phyloP scores from a whole-genome alignment of 2,329 filamentous ascomycete species.

The Chaetomium globosum region DNA sequence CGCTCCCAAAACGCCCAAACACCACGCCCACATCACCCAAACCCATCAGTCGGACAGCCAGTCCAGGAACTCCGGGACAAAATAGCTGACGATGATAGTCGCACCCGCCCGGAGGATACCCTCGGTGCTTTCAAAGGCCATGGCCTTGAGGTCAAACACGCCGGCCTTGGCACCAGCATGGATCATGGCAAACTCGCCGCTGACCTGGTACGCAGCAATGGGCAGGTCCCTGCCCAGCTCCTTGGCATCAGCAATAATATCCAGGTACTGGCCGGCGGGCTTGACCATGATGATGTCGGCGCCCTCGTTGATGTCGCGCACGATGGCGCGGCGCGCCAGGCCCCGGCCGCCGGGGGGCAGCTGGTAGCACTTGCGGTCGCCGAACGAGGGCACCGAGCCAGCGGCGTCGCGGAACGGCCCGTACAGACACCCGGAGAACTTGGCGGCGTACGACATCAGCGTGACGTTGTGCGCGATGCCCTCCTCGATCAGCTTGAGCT shows the following conservation, averaged over 20 bases:
- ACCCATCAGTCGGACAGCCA: constrained; percentile 56
- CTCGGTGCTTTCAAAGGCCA: constrained; percentile 94
- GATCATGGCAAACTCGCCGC: constrained; percentile 97
- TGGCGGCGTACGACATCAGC: constrained; percentile 97
- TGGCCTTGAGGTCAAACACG: constrained; percentile 90
- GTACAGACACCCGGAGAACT: constrained; percentile 95
- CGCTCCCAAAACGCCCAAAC: constrained; percentile 23
- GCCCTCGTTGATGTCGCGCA: constrained; percentile 86
- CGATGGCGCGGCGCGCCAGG: constrained; percentile 85
- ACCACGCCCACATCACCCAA: not conserved
- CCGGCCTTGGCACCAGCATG: constrained; percentile 93
- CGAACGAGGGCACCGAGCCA: constrained; percentile 86
- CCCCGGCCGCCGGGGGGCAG: constrained; percentile 89
- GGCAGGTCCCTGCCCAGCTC: constrained; percentile 90
- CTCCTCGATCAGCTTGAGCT: constrained; percentile 94
- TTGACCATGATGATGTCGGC: constrained; percentile 99
- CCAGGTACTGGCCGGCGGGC: constrained; percentile 90
- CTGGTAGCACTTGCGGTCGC: constrained; percentile 96
- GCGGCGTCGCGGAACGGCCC: constrained; percentile 97
- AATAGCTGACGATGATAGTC: constrained; percentile 91
- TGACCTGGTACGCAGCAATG: constrained; percentile 94
- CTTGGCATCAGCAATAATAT: constrained; percentile 97
- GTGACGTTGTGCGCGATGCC: constrained; percentile 89
- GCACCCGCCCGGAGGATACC: constrained; percentile 91
- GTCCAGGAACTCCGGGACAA: constrained; percentile 78